phyloP scores from a whole-genome alignment of 2,329 filamentous ascomycete species.

The Cercospora sesami region DNA sequence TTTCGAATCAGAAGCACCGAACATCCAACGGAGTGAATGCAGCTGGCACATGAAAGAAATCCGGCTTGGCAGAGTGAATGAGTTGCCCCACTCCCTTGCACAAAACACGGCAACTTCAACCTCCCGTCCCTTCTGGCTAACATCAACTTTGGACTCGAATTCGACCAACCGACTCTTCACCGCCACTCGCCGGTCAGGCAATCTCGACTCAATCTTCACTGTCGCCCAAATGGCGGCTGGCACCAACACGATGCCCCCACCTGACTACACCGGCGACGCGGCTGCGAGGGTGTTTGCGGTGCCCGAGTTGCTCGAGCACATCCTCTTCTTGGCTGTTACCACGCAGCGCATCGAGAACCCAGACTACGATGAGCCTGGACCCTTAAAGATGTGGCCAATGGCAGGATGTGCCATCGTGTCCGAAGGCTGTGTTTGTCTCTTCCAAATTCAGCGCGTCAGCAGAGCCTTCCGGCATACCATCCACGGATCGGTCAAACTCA shows the following conservation, averaged over 20 bases:
- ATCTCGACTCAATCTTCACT: too few species aligned
- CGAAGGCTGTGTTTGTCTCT: background rate
- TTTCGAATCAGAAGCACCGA: too few species aligned
- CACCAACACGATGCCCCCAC: background rate
- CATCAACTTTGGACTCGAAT: too few species aligned
- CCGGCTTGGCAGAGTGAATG: too few species aligned
- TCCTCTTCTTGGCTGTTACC: background rate
- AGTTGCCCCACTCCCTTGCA: too few species aligned
- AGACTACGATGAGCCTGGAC: background rate
- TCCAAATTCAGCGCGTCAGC: background rate
- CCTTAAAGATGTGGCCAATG: background rate
- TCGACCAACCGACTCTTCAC: too few species aligned
- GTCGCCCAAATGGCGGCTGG: background rate
- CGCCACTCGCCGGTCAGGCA: too few species aligned
- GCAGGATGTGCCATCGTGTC: background rate
- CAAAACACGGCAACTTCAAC: too few species aligned
- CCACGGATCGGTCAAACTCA: constrained; percentile 1
- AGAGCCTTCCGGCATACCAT: background rate
- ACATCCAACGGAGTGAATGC: too few species aligned
- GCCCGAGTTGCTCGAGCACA: constrained; percentile 1
- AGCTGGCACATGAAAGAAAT: too few species aligned
- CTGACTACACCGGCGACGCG: background rate
- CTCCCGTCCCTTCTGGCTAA: too few species aligned
- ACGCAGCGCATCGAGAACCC: background rate
- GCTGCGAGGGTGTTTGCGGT: background rate